Conservation (phyloP, 1,139 yeast species). For the Nadsonia commutata region DNA sequence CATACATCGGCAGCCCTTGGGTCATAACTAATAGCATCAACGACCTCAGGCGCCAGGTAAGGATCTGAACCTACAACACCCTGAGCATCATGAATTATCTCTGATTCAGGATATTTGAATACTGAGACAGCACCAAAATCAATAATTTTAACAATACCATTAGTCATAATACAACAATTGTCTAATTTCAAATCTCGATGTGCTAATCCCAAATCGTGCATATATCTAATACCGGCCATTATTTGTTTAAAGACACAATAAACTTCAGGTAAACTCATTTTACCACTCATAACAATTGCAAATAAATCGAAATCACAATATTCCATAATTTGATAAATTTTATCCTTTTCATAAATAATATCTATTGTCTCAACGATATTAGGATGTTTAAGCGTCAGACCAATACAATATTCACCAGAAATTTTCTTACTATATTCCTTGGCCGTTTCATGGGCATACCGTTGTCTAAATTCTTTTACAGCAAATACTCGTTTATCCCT, state of each 20-base stretch:
- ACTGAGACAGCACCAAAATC: slow-evolving; percentile 95
- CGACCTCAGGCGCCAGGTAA: slow-evolving; percentile 86
- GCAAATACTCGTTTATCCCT: slow-evolving; percentile 68
- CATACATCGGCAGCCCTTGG: slow-evolving; percentile 92
- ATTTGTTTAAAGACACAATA: slow-evolving; percentile 87
- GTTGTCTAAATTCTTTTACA: slow-evolving; percentile 78
- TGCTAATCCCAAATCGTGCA: slow-evolving; percentile 79
- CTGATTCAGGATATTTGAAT: slow-evolving; percentile 78
- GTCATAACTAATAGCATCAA: slow-evolving; percentile 67
- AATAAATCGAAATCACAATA: slow-evolving; percentile 87
- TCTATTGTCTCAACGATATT: slow-evolving; percentile 86
- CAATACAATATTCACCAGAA: slow-evolving; percentile 91
- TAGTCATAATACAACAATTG: slow-evolving; percentile 74
- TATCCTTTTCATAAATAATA: slow-evolving; percentile 76
- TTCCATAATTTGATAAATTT: slow-evolving; percentile 86
- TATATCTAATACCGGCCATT: slow-evolving; percentile 63
- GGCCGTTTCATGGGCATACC: slow-evolving; percentile 59
- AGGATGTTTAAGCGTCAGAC: slow-evolving; percentile 79
- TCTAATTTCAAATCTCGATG: slow-evolving; percentile 89
- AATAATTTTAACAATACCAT: slow-evolving; percentile 79
- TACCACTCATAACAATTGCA: slow-evolving; percentile 90
- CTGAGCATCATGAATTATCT: slow-evolving; percentile 63
- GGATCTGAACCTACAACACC: slow-evolving; percentile 95
- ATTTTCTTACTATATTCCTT: slow-evolving; percentile 88
- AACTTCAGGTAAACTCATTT: slow-evolving; percentile 74